Conservation (phyloP, 768 basidiomycete genomes). For the Tricholomella constricta region DNA sequence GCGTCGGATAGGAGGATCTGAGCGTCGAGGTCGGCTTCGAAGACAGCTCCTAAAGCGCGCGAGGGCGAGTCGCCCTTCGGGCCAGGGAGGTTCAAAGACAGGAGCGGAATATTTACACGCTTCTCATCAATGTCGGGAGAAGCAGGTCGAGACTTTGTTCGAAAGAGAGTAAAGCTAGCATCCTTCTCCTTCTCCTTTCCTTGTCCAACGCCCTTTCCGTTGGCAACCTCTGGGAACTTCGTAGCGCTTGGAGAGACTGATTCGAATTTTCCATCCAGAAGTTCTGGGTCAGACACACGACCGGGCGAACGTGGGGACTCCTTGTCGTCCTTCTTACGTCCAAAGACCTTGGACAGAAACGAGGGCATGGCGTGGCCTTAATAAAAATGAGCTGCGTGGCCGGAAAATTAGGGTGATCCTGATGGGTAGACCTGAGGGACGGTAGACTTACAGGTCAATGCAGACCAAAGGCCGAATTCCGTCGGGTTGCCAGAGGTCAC, state of each 20-base stretch:
- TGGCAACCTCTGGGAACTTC: constrained; percentile 39
- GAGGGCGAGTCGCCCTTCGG: constrained; percentile 49
- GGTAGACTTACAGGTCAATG: constrained; percentile 12
- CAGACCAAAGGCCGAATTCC: constrained; percentile 14
- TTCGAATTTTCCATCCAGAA: constrained; percentile 78
- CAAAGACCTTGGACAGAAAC: constrained; percentile 77
- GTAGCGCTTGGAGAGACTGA: constrained; percentile 55
- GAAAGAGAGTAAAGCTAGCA: constrained; percentile 50
- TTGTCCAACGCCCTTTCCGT: constrained; percentile 28
- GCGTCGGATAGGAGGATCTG: constrained; percentile 50
- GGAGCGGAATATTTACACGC: constrained; percentile 47
- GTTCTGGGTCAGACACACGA: constrained; percentile 42
- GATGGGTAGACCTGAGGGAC: not conserved
- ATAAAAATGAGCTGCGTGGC: constrained; percentile 16
- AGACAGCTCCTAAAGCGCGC: constrained; percentile 55
- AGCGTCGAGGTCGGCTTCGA: constrained; percentile 59
- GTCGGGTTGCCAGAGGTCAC: constrained; percentile 10
- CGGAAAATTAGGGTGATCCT: constrained; percentile 3
- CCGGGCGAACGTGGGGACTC: constrained; percentile 33
- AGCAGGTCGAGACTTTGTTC: constrained; percentile 42
- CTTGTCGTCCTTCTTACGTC: constrained; percentile 68
- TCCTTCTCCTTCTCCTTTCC: constrained; percentile 47
- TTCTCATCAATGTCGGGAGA: constrained; percentile 38
- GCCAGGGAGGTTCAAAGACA: constrained; percentile 63
- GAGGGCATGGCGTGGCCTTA: constrained; percentile 54